Conservation (phyloP, 495 filamentous ascomycete genomes). For the Xeromyces bisporus region DNA sequence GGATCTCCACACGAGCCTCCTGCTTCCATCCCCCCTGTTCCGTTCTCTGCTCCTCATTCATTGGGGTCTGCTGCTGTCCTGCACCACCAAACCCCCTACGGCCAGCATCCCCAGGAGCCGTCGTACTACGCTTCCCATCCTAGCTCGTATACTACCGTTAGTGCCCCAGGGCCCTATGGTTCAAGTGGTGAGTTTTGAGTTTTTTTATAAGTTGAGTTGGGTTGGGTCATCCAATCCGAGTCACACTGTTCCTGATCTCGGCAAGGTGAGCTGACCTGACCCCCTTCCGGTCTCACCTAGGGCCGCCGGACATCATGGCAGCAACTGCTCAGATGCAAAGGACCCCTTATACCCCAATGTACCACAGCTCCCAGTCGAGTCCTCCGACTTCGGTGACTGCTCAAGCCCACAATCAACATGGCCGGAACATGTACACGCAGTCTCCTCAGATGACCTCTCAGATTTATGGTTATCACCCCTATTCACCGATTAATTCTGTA, state of each 20-base stretch:
- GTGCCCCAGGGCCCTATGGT: constrained; percentile 52
- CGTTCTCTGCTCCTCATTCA: constrained; percentile 41
- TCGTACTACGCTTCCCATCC: constrained; percentile 55
- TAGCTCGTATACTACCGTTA: constrained; percentile 54
- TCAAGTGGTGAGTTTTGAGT: constrained; percentile 50
- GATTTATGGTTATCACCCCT: constrained; percentile 60
- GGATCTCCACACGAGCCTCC: constrained; percentile 29
- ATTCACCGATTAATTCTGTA: constrained; percentile 54
- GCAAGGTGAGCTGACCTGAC: too few species aligned
- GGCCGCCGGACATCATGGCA: constrained; percentile 85
- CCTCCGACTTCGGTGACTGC: constrained; percentile 94
- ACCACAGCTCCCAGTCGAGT: constrained; percentile 90
- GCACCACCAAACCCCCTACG: constrained; percentile 34
- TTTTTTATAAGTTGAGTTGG: background rate
- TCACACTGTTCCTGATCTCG: background rate
- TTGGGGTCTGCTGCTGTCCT: constrained; percentile 26
- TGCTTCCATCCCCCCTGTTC: constrained; percentile 33
- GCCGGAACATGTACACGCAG: constrained; percentile 63
- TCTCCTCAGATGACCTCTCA: constrained; percentile 61
- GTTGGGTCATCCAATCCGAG: background rate
- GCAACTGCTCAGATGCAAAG: constrained; percentile 66
- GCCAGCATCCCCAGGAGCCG: constrained; percentile 44
- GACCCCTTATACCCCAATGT: constrained; percentile 79
- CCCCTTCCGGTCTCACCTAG: too few species aligned
- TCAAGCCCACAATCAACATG: constrained; percentile 74